A percentile compares a stretch with the other conserved stretches of the same genome.
Conservation (phyloP, 2,329 filamentous ascomycete genomes). For the Colletotrichum sp. region DNA sequence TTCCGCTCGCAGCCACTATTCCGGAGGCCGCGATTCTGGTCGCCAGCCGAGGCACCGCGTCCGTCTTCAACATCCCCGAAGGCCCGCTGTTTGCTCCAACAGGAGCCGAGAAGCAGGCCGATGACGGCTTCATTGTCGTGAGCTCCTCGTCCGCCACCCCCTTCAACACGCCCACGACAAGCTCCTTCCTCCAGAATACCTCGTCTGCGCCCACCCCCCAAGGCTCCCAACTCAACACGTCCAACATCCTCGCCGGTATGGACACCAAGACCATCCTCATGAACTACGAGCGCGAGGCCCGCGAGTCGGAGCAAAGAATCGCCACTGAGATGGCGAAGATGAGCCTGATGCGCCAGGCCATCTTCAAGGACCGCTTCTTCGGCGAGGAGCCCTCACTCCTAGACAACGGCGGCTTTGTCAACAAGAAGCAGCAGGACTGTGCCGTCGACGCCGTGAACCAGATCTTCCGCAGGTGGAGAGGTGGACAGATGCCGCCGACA, state of each 20-base stretch:
- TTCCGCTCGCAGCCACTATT: neutral
- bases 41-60: neutral
- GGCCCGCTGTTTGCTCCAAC: neutral
- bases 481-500: neutral
- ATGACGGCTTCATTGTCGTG: no score
- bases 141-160: neutral
- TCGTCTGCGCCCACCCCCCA: neutral
- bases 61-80: neutral
- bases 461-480: neutral
- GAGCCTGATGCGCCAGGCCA: neutral
- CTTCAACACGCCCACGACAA: neutral
- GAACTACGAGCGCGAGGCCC: conserved; percentile 3
- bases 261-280: neutral
- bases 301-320: conserved; percentile 4
- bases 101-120: no score
- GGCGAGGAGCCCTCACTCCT: neutral
- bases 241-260: neutral
- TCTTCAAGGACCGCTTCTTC: conserved; percentile 1
- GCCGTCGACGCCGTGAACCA: neutral
- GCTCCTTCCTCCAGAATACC: neutral
- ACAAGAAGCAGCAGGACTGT: neutral
- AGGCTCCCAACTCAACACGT: neutral
- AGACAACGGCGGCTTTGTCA: neutral
- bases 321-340: neutral
- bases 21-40: neutral